These are phyloP conservation scores for Claviceps fusiformis DNA, from an alignment of 2,329 filamentous ascomycete genomes.

Conservation along the genomic window DNA sequence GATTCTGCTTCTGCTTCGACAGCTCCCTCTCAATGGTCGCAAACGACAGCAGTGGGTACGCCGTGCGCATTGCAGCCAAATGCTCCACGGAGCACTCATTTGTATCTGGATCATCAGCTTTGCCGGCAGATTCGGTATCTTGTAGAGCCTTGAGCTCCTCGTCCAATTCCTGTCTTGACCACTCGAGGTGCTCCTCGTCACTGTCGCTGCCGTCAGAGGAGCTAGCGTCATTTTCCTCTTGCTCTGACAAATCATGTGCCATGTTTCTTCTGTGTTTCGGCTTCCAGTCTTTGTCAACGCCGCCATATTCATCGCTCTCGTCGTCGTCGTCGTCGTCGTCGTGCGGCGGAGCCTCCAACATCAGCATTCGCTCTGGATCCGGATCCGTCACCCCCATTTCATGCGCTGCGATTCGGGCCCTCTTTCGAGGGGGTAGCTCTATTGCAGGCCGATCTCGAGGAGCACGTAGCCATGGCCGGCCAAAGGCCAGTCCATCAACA, in stretches of 20 bases:
- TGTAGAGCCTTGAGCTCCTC: constrained; percentile 1
- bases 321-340: constrained; percentile 18
- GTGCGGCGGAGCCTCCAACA: constrained; percentile 20
- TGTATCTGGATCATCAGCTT: constrained; percentile 2
- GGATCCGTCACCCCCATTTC: constrained; percentile 18
- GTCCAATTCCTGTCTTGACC: background rate
- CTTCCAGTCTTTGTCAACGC: constrained; percentile 6
- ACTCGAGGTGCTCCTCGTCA: constrained; percentile 7
- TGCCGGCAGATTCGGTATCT: background rate
- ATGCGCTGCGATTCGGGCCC: constrained; percentile 34
- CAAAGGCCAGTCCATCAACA: constrained; percentile 75
- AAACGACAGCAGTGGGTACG: constrained; percentile 28
- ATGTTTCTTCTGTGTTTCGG: constrained; percentile 3
- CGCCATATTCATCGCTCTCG: too few relatives aligned
- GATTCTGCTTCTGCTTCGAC: constrained; percentile 18
- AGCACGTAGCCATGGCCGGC: constrained; percentile 52
- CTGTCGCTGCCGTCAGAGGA: background rate
- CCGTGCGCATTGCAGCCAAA: constrained; percentile 22
- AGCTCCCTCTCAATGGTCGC: constrained; percentile 24
- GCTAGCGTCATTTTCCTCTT: background rate
- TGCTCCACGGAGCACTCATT: constrained; percentile 17
- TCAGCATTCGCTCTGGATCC: constrained; percentile 13
- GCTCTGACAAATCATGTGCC: background rate
- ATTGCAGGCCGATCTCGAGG: constrained; percentile 51
- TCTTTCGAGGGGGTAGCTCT: constrained; percentile 61